Percentiles rank a stretch among this genome's conserved stretches.
phyloP scores from a whole-genome alignment of 306 rosid species.

The Lathyrus aphaca region DNA sequence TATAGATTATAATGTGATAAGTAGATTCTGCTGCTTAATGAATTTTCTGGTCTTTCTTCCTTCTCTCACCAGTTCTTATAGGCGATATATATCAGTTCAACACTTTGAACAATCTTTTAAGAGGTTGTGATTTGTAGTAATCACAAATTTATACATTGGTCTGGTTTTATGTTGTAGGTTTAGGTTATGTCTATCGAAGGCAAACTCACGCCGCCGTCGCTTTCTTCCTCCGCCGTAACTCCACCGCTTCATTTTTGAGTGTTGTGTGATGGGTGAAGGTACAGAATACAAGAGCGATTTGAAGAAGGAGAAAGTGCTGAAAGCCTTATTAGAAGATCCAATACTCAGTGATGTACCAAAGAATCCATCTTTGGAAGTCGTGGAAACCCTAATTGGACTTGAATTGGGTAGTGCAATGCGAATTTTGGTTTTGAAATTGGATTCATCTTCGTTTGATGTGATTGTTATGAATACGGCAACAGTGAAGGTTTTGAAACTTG shows the following conservation, averaged over 20 bases:
- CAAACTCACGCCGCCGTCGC: no score
- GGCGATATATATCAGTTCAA: not conserved
- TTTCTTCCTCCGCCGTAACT: no score
- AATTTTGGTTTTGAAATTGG: constrained; percentile 61
- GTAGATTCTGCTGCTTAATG: not conserved
- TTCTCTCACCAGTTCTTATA: not conserved
- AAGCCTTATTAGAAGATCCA: constrained; percentile 59
- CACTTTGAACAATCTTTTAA: not conserved
- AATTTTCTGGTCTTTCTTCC: not conserved
- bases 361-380: constrained; percentile 71
- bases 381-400: constrained; percentile 76
- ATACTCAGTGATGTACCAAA: constrained; percentile 71
- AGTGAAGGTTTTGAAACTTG: constrained; percentile 75
- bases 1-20: constrained; percentile 15
- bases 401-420: constrained; percentile 94
- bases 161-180: no score
- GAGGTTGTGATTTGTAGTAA: not conserved
- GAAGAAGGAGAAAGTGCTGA: constrained; percentile 65
- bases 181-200: no score
- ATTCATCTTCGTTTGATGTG: constrained; percentile 64
- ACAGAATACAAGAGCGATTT: constrained; percentile 54
- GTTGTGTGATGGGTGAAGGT: constrained; percentile 1
- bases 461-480: constrained; percentile 72
- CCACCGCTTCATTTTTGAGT: no score
- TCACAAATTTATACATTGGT: not conserved